Evolutionary conservation across 1,284 basidiomycete genomes (phyloP).

Genomic region (Tremellales sp.): DNA sequence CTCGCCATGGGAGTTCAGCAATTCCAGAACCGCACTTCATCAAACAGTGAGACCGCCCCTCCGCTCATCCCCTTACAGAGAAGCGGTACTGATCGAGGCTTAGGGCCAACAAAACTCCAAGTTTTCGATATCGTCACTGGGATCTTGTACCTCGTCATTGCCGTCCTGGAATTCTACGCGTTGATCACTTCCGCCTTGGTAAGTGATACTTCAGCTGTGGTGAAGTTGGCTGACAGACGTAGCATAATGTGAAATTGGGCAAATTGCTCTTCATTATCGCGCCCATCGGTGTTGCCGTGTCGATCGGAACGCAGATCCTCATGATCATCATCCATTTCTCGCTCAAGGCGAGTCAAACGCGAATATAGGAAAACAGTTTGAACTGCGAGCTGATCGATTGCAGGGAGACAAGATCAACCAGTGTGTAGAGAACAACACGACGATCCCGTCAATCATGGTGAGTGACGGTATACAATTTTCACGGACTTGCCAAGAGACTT

Average conservation of each 20-base stretch:
- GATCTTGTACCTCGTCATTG: constrained; percentile 51
- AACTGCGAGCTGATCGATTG: constrained; percentile 3
- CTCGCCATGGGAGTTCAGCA: constrained; percentile 27
- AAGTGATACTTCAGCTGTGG: constrained; percentile 30
- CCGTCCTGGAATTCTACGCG: constrained; percentile 59
- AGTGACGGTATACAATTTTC: too few species aligned
- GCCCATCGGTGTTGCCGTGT: constrained; percentile 54
- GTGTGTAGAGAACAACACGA: constrained; percentile 46
- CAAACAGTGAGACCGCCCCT: constrained; percentile 17
- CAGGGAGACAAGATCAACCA: constrained; percentile 55
- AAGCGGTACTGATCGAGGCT: too few species aligned
- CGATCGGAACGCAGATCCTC: constrained; percentile 57
- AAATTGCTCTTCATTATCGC: constrained; percentile 58
- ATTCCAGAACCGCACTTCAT: constrained; percentile 17
- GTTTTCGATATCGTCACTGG: constrained; percentile 27
- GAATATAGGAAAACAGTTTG: too few species aligned
- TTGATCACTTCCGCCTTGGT: constrained; percentile 57
- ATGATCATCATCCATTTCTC: constrained; percentile 62
- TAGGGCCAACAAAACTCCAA: constrained; percentile 21
- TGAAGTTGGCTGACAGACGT: background rate
- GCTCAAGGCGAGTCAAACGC: constrained; percentile 53
- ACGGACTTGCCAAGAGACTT: too few species aligned
- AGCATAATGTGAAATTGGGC: constrained; percentile 61
- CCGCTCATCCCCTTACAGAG: background rate
- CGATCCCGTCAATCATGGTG: background rate